phyloP scores from a whole-genome alignment of 2,329 filamentous ascomycete genomes.

The Dactylellina parvicollis region DNA sequence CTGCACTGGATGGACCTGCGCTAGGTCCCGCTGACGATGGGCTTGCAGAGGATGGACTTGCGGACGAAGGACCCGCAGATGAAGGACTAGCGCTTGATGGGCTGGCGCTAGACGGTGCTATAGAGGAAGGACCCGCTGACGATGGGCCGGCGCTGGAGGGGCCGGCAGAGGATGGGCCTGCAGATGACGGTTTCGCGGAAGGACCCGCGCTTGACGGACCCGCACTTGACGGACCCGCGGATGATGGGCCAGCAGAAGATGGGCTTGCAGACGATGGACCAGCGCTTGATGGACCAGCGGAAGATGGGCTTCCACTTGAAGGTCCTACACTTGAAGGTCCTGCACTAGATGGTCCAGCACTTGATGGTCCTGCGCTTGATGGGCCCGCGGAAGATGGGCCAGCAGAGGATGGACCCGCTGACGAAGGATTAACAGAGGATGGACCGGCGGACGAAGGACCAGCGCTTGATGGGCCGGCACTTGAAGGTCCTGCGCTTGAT shows the following conservation, averaged over 20 bases:
- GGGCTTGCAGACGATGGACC: neutral
- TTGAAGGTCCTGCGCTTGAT: neutral
- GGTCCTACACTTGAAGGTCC: neutral
- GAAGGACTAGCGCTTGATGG: neutral
- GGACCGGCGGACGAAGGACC: neutral
- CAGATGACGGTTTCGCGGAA: neutral
- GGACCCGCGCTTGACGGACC: neutral
- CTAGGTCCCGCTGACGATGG: too few relatives aligned
- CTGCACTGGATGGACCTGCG: neutral
- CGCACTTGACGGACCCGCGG: neutral
- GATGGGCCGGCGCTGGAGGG: neutral
- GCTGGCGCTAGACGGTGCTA: neutral
- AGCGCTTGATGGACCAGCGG: neutral
- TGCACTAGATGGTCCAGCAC: neutral
- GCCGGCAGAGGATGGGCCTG: neutral
- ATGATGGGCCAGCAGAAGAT: neutral
- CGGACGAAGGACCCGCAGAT: neutral
- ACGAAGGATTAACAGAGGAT: neutral
- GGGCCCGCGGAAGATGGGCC: neutral
- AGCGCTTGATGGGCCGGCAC: conserved; percentile 1
- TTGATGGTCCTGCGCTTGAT: neutral
- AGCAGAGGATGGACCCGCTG: neutral
- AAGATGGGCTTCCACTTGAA: neutral
- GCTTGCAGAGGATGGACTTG: neutral
- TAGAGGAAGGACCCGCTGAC: neutral